Base-by-base conservation (phyloP, 2,329 filamentous ascomycete species). In the Arthrocladium fulminans region DNA sequence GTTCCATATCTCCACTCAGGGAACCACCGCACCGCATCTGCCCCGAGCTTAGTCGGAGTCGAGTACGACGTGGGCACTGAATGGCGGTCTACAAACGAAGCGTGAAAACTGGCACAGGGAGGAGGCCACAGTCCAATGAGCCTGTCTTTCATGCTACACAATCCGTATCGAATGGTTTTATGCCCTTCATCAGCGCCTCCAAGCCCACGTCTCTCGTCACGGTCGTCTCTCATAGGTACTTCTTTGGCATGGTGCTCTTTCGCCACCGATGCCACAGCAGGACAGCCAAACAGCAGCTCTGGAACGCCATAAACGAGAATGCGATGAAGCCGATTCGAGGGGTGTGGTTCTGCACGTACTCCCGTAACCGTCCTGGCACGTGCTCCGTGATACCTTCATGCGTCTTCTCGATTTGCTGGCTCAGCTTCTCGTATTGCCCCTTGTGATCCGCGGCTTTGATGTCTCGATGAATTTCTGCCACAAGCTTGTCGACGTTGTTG, bases 191-290 rank as follows among this genome's bases (percentile, higher is more conserved):
- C 22, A 23, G n/a, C 4, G n/a, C 22, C 8, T 20, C 2, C 10
- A 23, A 3, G 3, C n/a, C 20, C 40, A 13, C 6, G 20, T 15
- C 20, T 25, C n/a, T 25, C 8, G 19, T 43, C 24, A 13, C 3
- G 41, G 7, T 17, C 40, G 15, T 50, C 13, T 63, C 72, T 63
- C 73, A 95, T 63, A 95, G 70, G 66, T 88, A 96, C 71, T 96
- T 96, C 76, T 95, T 95, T n/a, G 87, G 87, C 65, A 81, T 79
- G 54, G 74, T 80, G 32, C 78, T 74, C 67, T 83, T 79, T 61
- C 84, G 81, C 59, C 81, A 77, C 76, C 94, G 94, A 69, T 95
- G 95, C 51, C 82, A 63, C 30, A 87, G 65, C 62, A 89, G 95
- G 1, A 74, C 77, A 2, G 67, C 79, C 0, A 79, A 79, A 25